Percentiles rank a stretch among this genome's conserved stretches.
These are phyloP conservation scores for Tolypocladium paradoxum DNA, from an alignment of 2,329 filamentous ascomycete species.

Conservation along the genomic window DNA sequence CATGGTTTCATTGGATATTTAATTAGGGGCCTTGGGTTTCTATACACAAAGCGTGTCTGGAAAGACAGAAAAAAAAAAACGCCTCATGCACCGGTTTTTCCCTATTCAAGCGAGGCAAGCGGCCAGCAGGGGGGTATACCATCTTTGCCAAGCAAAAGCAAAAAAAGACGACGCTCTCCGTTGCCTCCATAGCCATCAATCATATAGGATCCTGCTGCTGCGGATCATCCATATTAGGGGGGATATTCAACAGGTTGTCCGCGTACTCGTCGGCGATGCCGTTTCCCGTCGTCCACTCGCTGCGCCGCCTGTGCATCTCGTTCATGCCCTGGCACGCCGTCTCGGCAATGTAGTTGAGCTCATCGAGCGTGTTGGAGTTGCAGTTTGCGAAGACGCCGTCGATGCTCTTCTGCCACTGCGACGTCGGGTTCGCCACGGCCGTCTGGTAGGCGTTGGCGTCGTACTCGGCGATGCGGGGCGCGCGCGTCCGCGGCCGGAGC, in stretches of 20 bases:
- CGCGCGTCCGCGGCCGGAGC: slow-evolving; percentile 14
- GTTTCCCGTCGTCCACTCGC: slow-evolving; percentile 17
- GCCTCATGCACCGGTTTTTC: background rate
- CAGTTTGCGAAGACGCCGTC: slow-evolving; percentile 33
- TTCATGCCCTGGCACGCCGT: slow-evolving; percentile 32
- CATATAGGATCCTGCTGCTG: background rate
- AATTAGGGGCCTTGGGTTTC: background rate
- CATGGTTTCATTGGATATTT: background rate
- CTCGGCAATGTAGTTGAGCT: slow-evolving; percentile 33
- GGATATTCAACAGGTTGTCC: slow-evolving; percentile 14
- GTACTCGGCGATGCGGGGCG: slow-evolving; percentile 20
- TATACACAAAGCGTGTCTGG: background rate
- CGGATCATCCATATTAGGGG: slow-evolving; percentile 4
- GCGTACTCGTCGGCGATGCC: slow-evolving; percentile 20
- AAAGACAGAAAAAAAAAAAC: background rate
- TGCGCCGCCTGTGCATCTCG: slow-evolving; percentile 26
- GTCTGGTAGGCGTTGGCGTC: slow-evolving; percentile 24
- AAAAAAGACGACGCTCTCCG: background rate
- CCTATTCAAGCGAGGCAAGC: background rate
- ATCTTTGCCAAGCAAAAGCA: background rate
- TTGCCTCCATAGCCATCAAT: background rate
- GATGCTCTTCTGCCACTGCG: slow-evolving; percentile 30
- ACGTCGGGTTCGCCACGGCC: slow-evolving; percentile 28
- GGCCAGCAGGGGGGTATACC: background rate
- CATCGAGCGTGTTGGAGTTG: slow-evolving; percentile 31